phyloP scores from a whole-genome alignment of 1,284 basidiomycete genomes.

The Ustilago cynodontis region DNA sequence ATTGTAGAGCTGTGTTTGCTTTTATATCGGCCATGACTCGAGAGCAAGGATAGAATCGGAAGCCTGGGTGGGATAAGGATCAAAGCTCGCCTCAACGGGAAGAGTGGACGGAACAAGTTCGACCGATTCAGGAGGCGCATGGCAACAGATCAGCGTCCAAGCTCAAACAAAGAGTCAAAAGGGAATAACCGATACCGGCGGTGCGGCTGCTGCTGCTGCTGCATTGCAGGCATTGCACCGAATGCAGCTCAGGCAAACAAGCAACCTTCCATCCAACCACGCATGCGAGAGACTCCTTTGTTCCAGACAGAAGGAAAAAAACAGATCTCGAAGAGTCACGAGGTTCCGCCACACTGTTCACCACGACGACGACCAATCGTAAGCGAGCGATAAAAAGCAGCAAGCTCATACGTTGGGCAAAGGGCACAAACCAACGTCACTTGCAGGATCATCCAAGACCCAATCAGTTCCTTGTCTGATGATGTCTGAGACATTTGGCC shows the following conservation, averaged over 20 bases:
- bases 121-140: neutral
- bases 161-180: too few relatives aligned
- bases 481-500: neutral
- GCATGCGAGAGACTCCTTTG: neutral
- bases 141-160: neutral
- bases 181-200: neutral
- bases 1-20: slow-evolving; percentile 3
- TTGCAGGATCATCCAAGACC: neutral
- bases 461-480: neutral
- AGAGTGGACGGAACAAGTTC: neutral
- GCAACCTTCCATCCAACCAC: too few relatives aligned
- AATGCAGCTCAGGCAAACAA: too few relatives aligned
- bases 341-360: too few relatives aligned
- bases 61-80: too few relatives aligned
- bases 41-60: neutral
- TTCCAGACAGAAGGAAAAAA: too few relatives aligned
- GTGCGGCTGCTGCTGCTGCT: neutral
- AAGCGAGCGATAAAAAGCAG: neutral
- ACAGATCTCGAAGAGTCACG: neutral
- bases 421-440: neutral
- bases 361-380: neutral
- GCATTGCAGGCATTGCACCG: too few relatives aligned
- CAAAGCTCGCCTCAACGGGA: neutral
- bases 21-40: neutral
- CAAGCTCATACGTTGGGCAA: neutral